These are phyloP conservation scores for Flaveria linearis DNA, from an alignment of 129 eudicot species.

Conservation along the genomic window DNA sequence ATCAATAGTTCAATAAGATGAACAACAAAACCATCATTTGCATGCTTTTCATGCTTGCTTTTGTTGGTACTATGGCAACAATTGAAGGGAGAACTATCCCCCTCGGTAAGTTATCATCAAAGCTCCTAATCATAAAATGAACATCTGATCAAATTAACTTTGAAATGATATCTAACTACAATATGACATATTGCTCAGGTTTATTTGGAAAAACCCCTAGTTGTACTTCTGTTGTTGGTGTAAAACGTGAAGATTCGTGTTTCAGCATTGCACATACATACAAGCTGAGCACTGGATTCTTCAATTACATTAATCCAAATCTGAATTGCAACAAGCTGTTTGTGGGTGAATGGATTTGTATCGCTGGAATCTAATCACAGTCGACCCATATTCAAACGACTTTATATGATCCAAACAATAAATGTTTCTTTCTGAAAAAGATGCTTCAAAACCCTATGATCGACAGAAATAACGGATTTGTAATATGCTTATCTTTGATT, in stretches of 20 bases:
- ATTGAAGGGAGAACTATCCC: neutral
- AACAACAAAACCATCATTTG: conserved; percentile 2
- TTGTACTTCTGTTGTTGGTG: conserved; percentile 37
- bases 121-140: neutral
- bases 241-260: conserved; percentile 45
- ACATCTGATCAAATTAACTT: no score
- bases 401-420: neutral
- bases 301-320: conserved; percentile 24
- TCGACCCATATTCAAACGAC: neutral
- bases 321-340: conserved; percentile 31
- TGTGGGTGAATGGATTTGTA: conserved; percentile 37
- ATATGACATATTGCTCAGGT: neutral
- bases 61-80: neutral
- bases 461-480: no score
- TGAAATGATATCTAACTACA: no score
- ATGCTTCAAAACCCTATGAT: no score
- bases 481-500: no score
- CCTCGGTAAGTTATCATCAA: neutral
- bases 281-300: neutral
- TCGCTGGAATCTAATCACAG: conserved; percentile 13
- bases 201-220: neutral
- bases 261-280: conserved; percentile 21
- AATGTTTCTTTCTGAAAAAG: neutral
- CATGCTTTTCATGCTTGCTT: conserved; percentile 8
- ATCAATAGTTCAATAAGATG: neutral